Evolutionary conservation across 1,139 yeast species (phyloP).

Genomic region (Wickerhamiella infanticola): DNA sequence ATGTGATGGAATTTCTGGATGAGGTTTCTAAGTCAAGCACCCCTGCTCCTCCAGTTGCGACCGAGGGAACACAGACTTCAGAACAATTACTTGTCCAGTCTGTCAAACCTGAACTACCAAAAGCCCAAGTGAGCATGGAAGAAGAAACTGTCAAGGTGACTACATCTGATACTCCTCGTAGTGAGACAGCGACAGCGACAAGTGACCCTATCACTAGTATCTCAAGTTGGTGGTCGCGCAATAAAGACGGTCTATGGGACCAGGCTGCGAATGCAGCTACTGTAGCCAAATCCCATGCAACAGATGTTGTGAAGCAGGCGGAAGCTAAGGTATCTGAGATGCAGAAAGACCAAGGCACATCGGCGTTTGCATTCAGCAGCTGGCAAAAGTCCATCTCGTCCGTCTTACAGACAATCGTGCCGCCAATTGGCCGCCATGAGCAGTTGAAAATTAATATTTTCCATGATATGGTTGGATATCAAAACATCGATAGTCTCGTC

Average conservation of each 20-base stretch:
- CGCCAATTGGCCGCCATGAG: constrained; percentile 48
- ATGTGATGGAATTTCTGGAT: constrained; percentile 74
- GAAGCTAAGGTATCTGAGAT: constrained; percentile 27
- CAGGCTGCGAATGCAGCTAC: constrained; percentile 49
- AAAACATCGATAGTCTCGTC: constrained; percentile 47
- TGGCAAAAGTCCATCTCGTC: constrained; percentile 24
- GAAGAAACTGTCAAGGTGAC: constrained; percentile 1
- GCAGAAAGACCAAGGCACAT: constrained; percentile 17
- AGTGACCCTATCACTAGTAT: constrained; percentile 53
- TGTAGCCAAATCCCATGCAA: constrained; percentile 11
- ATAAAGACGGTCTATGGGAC: constrained; percentile 28
- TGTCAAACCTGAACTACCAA: neutral
- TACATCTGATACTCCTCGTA: constrained; percentile 2
- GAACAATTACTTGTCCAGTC: constrained; percentile 4
- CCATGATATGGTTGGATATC: constrained; percentile 68
- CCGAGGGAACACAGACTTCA: constrained; percentile 6
- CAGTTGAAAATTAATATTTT: constrained; percentile 64
- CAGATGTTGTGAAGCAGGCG: constrained; percentile 45
- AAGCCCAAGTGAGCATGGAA: neutral
- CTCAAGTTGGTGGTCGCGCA: constrained; percentile 50
- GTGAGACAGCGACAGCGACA: neutral
- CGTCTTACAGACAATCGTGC: constrained; percentile 39
- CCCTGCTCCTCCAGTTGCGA: constrained; percentile 1
- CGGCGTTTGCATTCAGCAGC: constrained; percentile 12
- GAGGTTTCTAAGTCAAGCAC: constrained; percentile 33